Base-by-base conservation (phyloP, 2,329 filamentous ascomycete genomes). In the Cytospora leucostoma region DNA sequence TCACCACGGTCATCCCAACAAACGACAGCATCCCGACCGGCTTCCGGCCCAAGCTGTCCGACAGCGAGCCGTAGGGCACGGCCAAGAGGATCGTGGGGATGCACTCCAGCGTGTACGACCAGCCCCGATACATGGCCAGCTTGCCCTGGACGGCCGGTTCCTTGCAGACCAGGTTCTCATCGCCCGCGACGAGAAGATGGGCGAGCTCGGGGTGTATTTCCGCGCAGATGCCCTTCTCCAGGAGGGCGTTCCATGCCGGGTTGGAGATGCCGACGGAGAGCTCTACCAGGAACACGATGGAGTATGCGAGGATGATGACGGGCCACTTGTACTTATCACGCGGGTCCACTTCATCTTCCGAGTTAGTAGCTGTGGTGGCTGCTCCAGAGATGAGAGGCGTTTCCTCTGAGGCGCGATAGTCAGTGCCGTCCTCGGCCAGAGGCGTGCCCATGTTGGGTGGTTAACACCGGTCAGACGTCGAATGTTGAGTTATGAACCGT, bases 201-300 rank as follows among this genome's bases (percentile, higher is more conserved):
- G 74, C 68, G 52, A 77, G 71, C 2, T 77, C 73, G 6, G 80
- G 78, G 66, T 80, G 82, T 65, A 80, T 76, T 17, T 75, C 69
- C 32, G 79, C 79, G 70, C 84, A 87, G 52, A 84, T 78, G 53
- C 85, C 78, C 58, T 78, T 76, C 69, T 87, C 84, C 67, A 82
- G 77, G 57, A 86, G 77, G 59, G 80, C 79, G 56, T 78, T 80
- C 52, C 73, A 70, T 0, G 84, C 80, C 4, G 82, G 75, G 37
- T 71, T 47, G 38, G 63, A 38, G 17, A 73, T 67, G 60, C 64
- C 69, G 19, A 65, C 69, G 64, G 77, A 78, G 13, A 81, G 72
- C 56, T 80, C 78, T 58, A 80, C 66, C 50, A 82, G 66, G 57
- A 82, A 73, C 49, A 84, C 65, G 17, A 71, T 63, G 54, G 67